Evolutionary conservation across 345 rosid species (phyloP).

Genomic region (Excoecaria agallocha): DNA sequence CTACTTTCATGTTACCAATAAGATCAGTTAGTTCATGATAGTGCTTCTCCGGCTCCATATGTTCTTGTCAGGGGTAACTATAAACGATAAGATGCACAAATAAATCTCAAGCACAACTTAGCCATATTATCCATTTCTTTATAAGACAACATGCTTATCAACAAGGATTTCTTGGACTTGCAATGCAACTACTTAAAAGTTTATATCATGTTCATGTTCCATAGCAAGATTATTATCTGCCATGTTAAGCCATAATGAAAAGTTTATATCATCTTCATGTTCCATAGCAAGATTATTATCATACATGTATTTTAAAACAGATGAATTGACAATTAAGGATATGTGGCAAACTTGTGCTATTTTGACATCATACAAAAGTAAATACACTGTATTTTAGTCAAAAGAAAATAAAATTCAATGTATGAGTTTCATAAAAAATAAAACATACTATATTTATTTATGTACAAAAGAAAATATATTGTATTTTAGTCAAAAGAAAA

Average conservation of each 20-base stretch:
- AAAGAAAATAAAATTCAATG: too few species aligned
- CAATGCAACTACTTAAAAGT: constrained; percentile 1
- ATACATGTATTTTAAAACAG: too few species aligned
- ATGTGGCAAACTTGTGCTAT: too few species aligned
- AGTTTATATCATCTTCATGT: too few species aligned
- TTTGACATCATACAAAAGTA: too few species aligned
- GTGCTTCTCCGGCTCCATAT: constrained; percentile 94
- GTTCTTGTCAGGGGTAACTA: constrained; percentile 64
- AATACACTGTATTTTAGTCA: too few species aligned
- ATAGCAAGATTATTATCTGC: not conserved
- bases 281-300: too few species aligned
- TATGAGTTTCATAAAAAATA: too few species aligned
- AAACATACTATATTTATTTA: too few species aligned
- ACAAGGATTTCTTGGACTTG: not conserved
- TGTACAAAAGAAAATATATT: too few species aligned
- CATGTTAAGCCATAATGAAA: not conserved
- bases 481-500: too few species aligned
- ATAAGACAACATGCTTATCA: constrained; percentile 1
- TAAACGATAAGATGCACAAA: constrained; percentile 26
- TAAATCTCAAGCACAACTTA: constrained; percentile 1
- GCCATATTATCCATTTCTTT: constrained; percentile 1
- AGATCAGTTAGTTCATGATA: constrained; percentile 97
- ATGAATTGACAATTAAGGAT: too few species aligned
- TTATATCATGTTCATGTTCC: not conserved
- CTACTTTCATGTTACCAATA: constrained; percentile 59